Conservation (phyloP, 2,329 filamentous ascomycete species). For the Colletotrichum chrysophilum region DNA sequence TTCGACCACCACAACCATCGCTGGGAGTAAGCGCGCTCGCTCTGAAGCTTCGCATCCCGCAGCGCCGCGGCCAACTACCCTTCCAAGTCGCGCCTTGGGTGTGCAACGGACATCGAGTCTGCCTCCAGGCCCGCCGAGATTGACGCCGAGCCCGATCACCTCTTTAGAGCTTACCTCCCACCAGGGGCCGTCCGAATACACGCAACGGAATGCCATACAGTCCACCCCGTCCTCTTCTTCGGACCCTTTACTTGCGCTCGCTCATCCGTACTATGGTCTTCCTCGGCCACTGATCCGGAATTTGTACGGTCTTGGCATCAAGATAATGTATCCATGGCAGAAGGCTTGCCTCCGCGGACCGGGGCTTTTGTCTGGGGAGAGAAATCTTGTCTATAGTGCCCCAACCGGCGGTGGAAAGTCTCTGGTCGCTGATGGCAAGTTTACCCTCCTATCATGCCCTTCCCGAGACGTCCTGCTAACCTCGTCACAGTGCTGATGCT, state of each 20-base stretch:
- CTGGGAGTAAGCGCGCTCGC: slow-evolving; percentile 53
- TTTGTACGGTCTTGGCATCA: slow-evolving; percentile 70
- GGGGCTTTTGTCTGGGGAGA: slow-evolving; percentile 67
- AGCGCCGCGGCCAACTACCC: neutral
- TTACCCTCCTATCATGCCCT: neutral
- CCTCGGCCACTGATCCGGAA: slow-evolving; percentile 66
- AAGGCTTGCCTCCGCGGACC: slow-evolving; percentile 73
- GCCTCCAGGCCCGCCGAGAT: slow-evolving; percentile 31
- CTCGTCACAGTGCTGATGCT: slow-evolving; percentile 67
- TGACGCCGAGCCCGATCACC: slow-evolving; percentile 54
- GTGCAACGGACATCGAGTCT: slow-evolving; percentile 39
- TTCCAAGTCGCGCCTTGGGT: slow-evolving; percentile 20
- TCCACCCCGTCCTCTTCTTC: slow-evolving; percentile 57
- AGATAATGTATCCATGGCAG: slow-evolving; percentile 80
- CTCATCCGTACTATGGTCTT: slow-evolving; percentile 68
- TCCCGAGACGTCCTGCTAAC: slow-evolving; percentile 1
- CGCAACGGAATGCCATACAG: slow-evolving; percentile 56
- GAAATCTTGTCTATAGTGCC: slow-evolving; percentile 79
- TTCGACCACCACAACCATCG: slow-evolving; percentile 42
- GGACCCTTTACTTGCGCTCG: slow-evolving; percentile 65
- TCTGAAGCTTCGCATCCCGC: neutral
- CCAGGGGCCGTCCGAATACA: slow-evolving; percentile 53
- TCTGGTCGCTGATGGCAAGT: slow-evolving; percentile 66
- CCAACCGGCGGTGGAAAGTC: slow-evolving; percentile 82
- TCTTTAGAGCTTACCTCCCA: slow-evolving; percentile 28